Base-by-base conservation (phyloP, 495 filamentous ascomycete genomes). In the Xylaria castorea region DNA sequence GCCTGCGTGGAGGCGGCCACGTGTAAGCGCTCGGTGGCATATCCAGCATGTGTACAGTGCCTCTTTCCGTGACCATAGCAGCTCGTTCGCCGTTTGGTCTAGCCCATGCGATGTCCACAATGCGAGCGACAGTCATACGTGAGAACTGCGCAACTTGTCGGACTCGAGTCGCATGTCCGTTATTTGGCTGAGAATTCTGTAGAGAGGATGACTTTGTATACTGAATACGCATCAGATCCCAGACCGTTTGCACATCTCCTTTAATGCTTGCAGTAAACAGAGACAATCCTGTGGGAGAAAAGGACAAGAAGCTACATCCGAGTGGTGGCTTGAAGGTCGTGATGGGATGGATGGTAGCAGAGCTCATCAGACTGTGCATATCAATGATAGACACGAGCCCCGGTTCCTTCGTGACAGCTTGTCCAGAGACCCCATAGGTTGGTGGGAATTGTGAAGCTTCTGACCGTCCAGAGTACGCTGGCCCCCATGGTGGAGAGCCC, bases 21-120 rank as follows among this genome's bases (percentile, higher is more conserved):
- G 92, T 89, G 70, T 94, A 94, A 4, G 94, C 93, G 64, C 88
- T 92, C 34, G 89, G 82, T n/a, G 94, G 93, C 60, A 98, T 83
- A 75, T 97, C 92, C 75, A 96, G 90, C 32, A 97, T 89, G 81
- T 99, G 96, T 5, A 97, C 90, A 2, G 96, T 99, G n/a, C 95
- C 93, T 74, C 93, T 92, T 70, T 95, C 91, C 12, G 95, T 98
- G 58, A 97, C 88, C 77, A 99, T 89, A 16, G 95, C 95, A 16
- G 94, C 80, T 72, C 91, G 87, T 75, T 97, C 93, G 16, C 92
- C 93, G 57, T 89, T 90, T 9, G 95, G 94, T 50, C 88, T 85
- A 1, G 91, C 91, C 96, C 96, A 99, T 9, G 90, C 90, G 22
- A 97, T 91, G 77, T 98, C 95, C 3, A 97, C 87, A 53, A 97